Percentiles rank a stretch among this genome's conserved stretches.
These are phyloP conservation scores for Capronia epimyces DNA, from an alignment of 2,329 filamentous ascomycete genomes.

Conservation along the genomic window DNA sequence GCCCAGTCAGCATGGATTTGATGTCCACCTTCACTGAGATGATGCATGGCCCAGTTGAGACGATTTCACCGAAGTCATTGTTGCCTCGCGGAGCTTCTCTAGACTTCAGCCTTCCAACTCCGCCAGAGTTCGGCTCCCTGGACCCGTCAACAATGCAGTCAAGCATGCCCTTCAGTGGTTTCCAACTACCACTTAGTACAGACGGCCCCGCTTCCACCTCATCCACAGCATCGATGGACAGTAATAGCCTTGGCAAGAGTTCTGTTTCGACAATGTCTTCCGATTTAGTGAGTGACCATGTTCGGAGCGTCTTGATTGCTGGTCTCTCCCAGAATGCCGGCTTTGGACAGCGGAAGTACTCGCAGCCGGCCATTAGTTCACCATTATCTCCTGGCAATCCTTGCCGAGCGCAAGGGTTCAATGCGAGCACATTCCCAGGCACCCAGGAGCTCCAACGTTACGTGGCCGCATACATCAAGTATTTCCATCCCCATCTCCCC, in stretches of 20 bases:
- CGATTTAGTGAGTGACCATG: constrained; percentile 62
- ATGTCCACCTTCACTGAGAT: constrained; percentile 69
- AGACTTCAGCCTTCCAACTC: constrained; percentile 71
- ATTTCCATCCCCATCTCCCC: constrained; percentile 91
- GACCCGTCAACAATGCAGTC: constrained; percentile 56
- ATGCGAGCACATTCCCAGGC: constrained; percentile 62
- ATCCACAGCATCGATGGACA: constrained; percentile 46
- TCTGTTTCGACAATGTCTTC: constrained; percentile 57
- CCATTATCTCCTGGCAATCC: constrained; percentile 44
- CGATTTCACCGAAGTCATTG: constrained; percentile 71
- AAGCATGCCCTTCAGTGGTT: constrained; percentile 52
- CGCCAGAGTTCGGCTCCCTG: constrained; percentile 68
- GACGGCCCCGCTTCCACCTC: constrained; percentile 42
- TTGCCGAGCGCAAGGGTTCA: constrained; percentile 23
- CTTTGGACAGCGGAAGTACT: constrained; percentile 55
- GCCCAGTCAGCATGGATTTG: constrained; percentile 70
- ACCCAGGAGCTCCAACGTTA: constrained; percentile 84
- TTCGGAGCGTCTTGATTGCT: constrained; percentile 57
- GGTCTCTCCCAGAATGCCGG: constrained; percentile 57
- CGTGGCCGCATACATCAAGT: constrained; percentile 81
- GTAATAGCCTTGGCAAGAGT: constrained; percentile 61
- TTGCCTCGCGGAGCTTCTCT: constrained; percentile 57
- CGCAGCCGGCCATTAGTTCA: constrained; percentile 53
- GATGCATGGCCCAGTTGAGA: constrained; percentile 60
- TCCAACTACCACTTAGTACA: constrained; percentile 39